Evolutionary conservation across 345 rosid species (phyloP), one percentile per base, ranked within the genome.

Genomic region (Populus alba): DNA sequence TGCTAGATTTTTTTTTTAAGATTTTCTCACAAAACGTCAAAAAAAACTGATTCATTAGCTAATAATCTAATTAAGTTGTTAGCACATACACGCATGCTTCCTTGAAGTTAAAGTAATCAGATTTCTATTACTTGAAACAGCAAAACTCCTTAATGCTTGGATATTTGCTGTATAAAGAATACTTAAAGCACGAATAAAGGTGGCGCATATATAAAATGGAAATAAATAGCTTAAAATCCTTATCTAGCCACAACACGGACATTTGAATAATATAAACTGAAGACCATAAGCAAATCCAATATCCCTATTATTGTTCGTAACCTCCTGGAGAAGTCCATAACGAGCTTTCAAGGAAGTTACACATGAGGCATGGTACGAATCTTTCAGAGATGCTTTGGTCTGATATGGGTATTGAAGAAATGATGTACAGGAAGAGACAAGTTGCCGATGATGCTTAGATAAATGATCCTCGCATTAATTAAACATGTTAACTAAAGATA

Each of bases 291-390:
- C 59, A 77, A 72, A 23, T 29, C 49, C 5, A 35, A 68, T 75
- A 80, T 65, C 76, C 74, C 35, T 62, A 37, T 76, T 82, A 79
- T 63, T 63, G 43, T 75, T 71, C 79, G 75, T 11, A 29, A 41
- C 65, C 59, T 63, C 8, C 47, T 65, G 33, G 81, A 53, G 38
- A 29, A 47, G 77, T 66, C 75, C 37, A 4, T 37, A 73, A 1
- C 12, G 38, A 70, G 71, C 33, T 70, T 71, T 67, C 80, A 15
- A 62, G 72, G 79, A 79, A 79, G 75, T 47, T 74, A 77, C 81
- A 23, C 51, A 45, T 31, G 39, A 41, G 17, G 39, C 2, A 9
- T 17, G 15, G 29, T 41, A 49, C 74, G 70, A 77, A 82, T 80
- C 80, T 85, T 75, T 29, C n/a, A 27, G 62, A 68, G 53, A 80